Percentiles rank a stretch among this genome's conserved stretches.
phyloP scores from a whole-genome alignment of 192 early-diverging fungal species.

The Physocladia obscura region DNA sequence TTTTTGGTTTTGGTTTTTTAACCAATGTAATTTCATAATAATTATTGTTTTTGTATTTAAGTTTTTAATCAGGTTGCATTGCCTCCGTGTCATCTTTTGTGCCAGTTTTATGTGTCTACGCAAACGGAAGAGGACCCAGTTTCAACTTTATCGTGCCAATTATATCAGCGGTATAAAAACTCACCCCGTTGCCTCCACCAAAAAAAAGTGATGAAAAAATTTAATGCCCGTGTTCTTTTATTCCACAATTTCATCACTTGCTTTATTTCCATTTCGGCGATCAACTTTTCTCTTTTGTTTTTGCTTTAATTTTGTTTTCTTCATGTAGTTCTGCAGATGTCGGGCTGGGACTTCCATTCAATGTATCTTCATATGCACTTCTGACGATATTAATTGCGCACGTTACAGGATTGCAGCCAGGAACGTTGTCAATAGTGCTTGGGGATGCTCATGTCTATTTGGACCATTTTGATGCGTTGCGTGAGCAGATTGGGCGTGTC shows the following conservation, averaged over 20 bases:
- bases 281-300: too few species aligned
- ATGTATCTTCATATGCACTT: slow-evolving; percentile 94
- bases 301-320: too few species aligned
- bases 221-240: not conserved
- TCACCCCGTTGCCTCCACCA: not conserved
- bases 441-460: slow-evolving; percentile 95
- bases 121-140: slow-evolving; percentile 45
- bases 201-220: not conserved
- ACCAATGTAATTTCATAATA: not conserved
- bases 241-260: not conserved
- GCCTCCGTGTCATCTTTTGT: slow-evolving; percentile 96
- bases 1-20: not conserved
- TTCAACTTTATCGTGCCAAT: slow-evolving; percentile 78
- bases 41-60: slow-evolving; percentile 21
- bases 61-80: slow-evolving; percentile 88
- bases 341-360: slow-evolving; percentile 97
- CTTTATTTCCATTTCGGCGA: too few species aligned
- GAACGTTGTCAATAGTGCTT: slow-evolving; percentile 87
- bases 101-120: slow-evolving; percentile 92
- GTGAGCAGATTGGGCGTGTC: slow-evolving; percentile 71
- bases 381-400: slow-evolving; percentile 88
- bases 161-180: slow-evolving; percentile 80
- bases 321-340: slow-evolving; percentile 81
- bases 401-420: slow-evolving; percentile 77
- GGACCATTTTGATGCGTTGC: slow-evolving; percentile 86